Conservation (phyloP, 768 basidiomycete species). For the Lanmaoa pseudosensibilis region DNA sequence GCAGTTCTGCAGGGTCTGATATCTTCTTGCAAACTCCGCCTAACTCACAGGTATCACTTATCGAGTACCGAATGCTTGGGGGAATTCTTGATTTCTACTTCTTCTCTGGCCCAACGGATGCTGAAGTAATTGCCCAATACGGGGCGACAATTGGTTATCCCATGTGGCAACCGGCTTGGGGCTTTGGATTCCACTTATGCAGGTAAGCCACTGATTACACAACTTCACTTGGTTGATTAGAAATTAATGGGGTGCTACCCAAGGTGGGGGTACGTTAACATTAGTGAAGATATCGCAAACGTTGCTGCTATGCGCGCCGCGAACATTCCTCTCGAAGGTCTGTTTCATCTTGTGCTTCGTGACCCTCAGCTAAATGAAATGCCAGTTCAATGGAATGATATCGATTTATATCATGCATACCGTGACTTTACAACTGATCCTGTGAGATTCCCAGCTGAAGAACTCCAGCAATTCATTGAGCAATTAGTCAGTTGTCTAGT, state of each 20-base stretch:
- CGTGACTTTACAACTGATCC: slow-evolving; percentile 73
- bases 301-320: slow-evolving; percentile 63
- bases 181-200: slow-evolving; percentile 78
- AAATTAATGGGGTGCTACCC: neutral
- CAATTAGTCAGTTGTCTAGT: slow-evolving; percentile 48
- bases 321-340: slow-evolving; percentile 76
- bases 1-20: slow-evolving; percentile 67
- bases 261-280: slow-evolving; percentile 48
- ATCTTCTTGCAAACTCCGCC: slow-evolving; percentile 64
- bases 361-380: neutral
- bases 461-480: slow-evolving; percentile 52
- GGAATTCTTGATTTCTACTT: slow-evolving; percentile 81
- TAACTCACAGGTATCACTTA: slow-evolving; percentile 52
- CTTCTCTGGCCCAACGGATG: slow-evolving; percentile 54
- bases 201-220: slow-evolving; percentile 36
- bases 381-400: slow-evolving; percentile 76
- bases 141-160: slow-evolving; percentile 65
- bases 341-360: neutral
- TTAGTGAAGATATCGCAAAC: slow-evolving; percentile 56
- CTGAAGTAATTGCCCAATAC: slow-evolving; percentile 70
- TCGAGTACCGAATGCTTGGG: slow-evolving; percentile 74
- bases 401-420: slow-evolving; percentile 67
- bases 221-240: neutral
- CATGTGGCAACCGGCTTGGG: slow-evolving; percentile 72
- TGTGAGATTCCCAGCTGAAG: slow-evolving; percentile 55